Conservation (phyloP, 1,284 basidiomycete species). For the Melampsora americana region DNA sequence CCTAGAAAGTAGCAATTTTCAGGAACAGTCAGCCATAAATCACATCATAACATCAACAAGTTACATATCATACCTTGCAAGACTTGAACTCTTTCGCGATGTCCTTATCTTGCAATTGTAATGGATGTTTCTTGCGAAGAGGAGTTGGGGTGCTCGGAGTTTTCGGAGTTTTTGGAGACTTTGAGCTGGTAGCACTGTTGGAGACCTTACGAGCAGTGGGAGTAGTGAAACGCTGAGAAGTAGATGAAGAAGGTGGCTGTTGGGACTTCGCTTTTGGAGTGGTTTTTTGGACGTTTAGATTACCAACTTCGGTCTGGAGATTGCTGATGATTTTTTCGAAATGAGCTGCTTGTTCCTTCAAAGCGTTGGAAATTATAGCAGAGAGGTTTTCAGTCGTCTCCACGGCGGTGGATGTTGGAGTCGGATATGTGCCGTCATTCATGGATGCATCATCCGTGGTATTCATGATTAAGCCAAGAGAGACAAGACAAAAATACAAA, state of each 20-base stretch:
- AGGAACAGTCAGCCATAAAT: background rate
- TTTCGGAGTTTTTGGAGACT: background rate
- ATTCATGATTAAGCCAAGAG: no score
- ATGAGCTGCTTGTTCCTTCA: background rate
- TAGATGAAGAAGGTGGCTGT: no score
- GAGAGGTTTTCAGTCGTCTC: background rate
- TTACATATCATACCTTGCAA: constrained; percentile 9
- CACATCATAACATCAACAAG: background rate
- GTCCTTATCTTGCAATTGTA: no score
- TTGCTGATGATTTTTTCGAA: background rate
- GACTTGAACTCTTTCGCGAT: background rate
- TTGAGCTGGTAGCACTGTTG: background rate
- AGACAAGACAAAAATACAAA: background rate
- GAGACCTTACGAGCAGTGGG: background rate
- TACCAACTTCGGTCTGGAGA: background rate
- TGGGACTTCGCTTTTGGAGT: no score
- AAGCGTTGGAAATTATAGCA: background rate
- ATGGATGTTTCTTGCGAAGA: no score
- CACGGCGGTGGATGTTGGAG: background rate
- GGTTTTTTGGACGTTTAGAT: background rate
- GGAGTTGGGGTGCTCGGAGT: no score
- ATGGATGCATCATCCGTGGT: background rate
- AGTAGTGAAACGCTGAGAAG: background rate
- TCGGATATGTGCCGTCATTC: background rate
- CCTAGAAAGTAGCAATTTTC: constrained; percentile 1